Percentiles rank a stretch among this genome's conserved stretches.
Conservation (phyloP, 768 basidiomycete species). For the Suillus brevipes region DNA sequence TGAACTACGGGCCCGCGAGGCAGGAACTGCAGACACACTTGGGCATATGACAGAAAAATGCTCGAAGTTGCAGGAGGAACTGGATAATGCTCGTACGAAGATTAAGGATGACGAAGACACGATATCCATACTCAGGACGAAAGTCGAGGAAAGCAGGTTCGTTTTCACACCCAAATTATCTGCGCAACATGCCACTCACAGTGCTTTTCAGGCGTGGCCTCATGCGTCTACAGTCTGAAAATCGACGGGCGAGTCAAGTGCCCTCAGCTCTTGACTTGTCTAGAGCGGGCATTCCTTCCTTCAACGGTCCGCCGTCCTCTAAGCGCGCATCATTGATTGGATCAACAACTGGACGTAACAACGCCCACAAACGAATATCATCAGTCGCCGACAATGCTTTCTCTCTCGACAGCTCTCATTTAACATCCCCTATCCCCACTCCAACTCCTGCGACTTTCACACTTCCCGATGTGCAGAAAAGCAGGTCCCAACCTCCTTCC, state of each 20-base stretch:
- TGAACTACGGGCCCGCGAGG: constrained; percentile 52
- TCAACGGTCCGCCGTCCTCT: constrained; percentile 48
- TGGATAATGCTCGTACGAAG: constrained; percentile 50
- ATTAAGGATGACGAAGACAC: constrained; percentile 75
- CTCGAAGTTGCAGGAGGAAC: constrained; percentile 54
- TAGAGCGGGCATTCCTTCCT: constrained; percentile 43
- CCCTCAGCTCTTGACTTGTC: constrained; percentile 55
- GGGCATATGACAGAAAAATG: constrained; percentile 68
- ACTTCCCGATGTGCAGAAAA: constrained; percentile 25
- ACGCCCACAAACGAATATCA: constrained; percentile 68
- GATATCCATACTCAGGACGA: constrained; percentile 71
- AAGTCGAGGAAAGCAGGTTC: constrained; percentile 86
- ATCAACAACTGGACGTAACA: constrained; percentile 42
- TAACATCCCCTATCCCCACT: constrained; percentile 36
- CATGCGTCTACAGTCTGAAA: constrained; percentile 85
- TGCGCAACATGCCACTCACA: constrained; percentile 8
- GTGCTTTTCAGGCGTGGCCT: constrained; percentile 64
- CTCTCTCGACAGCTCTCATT: constrained; percentile 45
- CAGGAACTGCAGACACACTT: constrained; percentile 62
- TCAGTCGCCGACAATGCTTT: constrained; percentile 58
- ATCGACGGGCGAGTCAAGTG: constrained; percentile 57
- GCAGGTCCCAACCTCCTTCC: constrained; percentile 26
- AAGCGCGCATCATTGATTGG: constrained; percentile 80
- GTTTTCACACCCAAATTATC: constrained; percentile 19
- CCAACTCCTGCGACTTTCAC: constrained; percentile 38